Conservation (phyloP, 176 grass and related monocot genomes). For the Musa acuminata region DNA sequence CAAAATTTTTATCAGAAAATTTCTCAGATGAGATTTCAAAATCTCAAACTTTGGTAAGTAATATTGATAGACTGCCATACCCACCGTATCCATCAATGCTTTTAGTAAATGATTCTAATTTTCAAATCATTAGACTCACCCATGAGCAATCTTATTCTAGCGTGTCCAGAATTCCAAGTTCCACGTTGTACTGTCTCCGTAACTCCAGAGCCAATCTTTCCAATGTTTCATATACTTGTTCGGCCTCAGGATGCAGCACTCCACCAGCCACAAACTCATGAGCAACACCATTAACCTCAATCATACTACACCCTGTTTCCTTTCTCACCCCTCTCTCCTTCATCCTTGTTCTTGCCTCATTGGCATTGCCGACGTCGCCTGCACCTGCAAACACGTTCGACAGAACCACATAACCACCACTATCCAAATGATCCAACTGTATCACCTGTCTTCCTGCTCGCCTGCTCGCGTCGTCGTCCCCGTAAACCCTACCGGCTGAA, state of each 20-base stretch:
- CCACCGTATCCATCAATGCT: too few relatives aligned
- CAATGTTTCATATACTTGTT: neutral
- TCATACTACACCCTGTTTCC: conserved; percentile 65
- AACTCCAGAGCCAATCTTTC: neutral
- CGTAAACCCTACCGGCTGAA: conserved; percentile 43
- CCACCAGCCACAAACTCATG: conserved; percentile 55
- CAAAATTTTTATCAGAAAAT: too few relatives aligned
- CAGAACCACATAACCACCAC: conserved; percentile 39
- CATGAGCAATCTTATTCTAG: neutral
- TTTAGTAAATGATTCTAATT: too few relatives aligned
- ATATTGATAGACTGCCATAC: too few relatives aligned
- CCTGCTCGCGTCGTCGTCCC: conserved; percentile 26
- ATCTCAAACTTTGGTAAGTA: too few relatives aligned
- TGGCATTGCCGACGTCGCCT: conserved; percentile 17
- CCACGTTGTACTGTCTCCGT: neutral
- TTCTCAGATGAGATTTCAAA: too few relatives aligned
- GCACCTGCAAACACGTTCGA: conserved; percentile 29
- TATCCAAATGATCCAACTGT: conserved; percentile 40
- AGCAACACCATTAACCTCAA: conserved; percentile 55
- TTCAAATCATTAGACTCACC: too few relatives aligned
- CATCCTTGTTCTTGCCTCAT: conserved; percentile 33
- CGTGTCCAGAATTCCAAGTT: neutral
- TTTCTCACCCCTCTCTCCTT: conserved; percentile 44
- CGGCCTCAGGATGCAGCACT: neutral
- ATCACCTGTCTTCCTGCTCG: conserved; percentile 30